Base-by-base conservation (phyloP, 176 grass and related monocot species). In the Alloteropsis semialata region DNA sequence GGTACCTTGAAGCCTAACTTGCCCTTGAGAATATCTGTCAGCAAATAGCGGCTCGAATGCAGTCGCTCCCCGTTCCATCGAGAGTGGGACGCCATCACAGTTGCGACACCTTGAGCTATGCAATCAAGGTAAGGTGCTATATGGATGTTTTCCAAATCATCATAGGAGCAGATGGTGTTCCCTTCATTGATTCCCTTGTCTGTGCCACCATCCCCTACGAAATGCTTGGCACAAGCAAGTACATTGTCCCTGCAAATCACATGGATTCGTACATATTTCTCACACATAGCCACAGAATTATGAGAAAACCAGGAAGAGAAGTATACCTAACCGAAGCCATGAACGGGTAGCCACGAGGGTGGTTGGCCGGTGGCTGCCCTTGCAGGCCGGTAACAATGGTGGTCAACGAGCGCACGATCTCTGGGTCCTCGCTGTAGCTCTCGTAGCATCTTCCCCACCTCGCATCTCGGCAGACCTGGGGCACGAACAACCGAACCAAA, bases 391-490 rank as follows among this genome's bases (percentile, higher is more conserved):
- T 38, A n/a, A 95, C 89, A 78, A 90, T 87, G 30, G 79, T 81
- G 55, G 89, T 87, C 77, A 98, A 72, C 3, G 81, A 84, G 58
- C 79, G 76, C 19, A 98, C 93, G 60, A 90, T 88, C 79, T 92
- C 93, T 4, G 87, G 61, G 75, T 95, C 91, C 87, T 98, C 96
- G 64, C 89, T 92, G 76, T 90, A 93, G 82, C 96, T 86, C 77
- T 98, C 93, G 50, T 77, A 98, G 68, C 93, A 95, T 88, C 96
- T 90, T 4, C 93, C 91, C 93, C 93, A 98, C 77, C 93, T 95
- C 46, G 71, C 82, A 84, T 98, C 96, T 57, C 90, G 88, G 65
- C 87, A 93, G 9, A 95, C 93, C 96, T 95, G 33, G 5, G 33
- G 5, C 55, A 71, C 1, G 33, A 41, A 65, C 28, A 41, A 65